These are phyloP conservation scores for Rhinocladiella mackenziei DNA, from an alignment of 2,329 filamentous ascomycete species.

Conservation along the genomic window DNA sequence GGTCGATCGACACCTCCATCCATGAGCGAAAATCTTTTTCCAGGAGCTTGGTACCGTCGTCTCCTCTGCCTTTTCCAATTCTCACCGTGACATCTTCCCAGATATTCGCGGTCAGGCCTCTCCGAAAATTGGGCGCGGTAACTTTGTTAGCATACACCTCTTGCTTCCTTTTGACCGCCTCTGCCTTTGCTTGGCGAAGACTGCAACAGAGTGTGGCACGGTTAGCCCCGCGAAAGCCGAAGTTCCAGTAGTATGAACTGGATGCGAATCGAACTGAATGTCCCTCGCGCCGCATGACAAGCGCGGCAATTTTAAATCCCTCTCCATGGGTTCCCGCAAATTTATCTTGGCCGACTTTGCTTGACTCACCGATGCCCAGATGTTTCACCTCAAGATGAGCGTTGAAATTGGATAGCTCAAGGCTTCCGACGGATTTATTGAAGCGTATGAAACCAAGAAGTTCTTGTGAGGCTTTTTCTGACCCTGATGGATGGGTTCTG, in stretches of 20 bases:
- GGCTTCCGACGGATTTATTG: constrained; percentile 14
- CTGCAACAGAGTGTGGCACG: constrained; percentile 6
- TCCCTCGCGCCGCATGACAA: constrained; percentile 28
- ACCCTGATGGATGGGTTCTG: background rate
- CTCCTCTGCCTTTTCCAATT: constrained; percentile 11
- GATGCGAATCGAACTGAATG: constrained; percentile 24
- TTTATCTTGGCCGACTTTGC: constrained; percentile 18
- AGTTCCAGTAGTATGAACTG: constrained; percentile 26
- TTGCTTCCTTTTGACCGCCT: constrained; percentile 8
- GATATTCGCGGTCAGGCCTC: constrained; percentile 13
- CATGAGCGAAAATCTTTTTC: constrained; percentile 15
- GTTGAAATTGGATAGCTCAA: constrained; percentile 30
- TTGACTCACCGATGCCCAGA: constrained; percentile 8
- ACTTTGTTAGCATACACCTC: background rate
- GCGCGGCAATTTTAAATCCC: constrained; percentile 31
- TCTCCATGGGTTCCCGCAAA: constrained; percentile 31
- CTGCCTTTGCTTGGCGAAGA: constrained; percentile 6
- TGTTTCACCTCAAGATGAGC: constrained; percentile 18
- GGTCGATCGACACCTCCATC: constrained; percentile 17
- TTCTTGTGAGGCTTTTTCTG: background rate
- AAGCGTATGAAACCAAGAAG: constrained; percentile 30
- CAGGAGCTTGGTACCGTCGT: background rate
- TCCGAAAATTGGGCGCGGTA: constrained; percentile 3
- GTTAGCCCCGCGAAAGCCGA: constrained; percentile 17
- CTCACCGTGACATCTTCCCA: constrained; percentile 20